A percentile compares a stretch with the other conserved stretches of the same genome.
phyloP scores from a whole-genome alignment of 257 asterid species.

The Mentha longifolia region DNA sequence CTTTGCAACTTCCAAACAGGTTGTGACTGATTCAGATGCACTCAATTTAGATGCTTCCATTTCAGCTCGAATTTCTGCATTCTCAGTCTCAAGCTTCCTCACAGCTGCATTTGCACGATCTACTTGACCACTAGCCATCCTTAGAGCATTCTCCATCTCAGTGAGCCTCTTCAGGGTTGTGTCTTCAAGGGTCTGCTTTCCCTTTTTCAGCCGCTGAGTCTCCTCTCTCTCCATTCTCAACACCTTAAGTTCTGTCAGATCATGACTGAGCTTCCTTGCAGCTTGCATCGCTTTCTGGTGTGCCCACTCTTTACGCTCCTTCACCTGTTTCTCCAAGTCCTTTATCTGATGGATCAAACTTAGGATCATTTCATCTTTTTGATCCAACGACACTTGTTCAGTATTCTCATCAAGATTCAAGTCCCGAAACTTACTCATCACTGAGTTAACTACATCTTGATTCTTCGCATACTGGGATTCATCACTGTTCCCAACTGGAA shows the following conservation, averaged over 20 bases:
- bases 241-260: conserved; percentile 83
- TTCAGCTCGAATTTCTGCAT: conserved; percentile 92
- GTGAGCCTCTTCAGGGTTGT: conserved; percentile 67
- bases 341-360: conserved; percentile 76
- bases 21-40: conserved; percentile 83
- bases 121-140: conserved; percentile 84
- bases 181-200: conserved; percentile 71
- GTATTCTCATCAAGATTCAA: conserved; percentile 78
- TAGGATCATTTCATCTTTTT: conserved; percentile 83
- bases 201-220: conserved; percentile 70
- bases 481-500: conserved; percentile 44
- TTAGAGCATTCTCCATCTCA: conserved; percentile 83
- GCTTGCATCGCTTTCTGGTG: conserved; percentile 98
- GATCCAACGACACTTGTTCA: conserved; percentile 61
- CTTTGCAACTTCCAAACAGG: conserved; percentile 77
- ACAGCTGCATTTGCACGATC: conserved; percentile 85
- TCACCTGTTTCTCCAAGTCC: conserved; percentile 83
- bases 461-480: conserved; percentile 60
- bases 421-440: conserved; percentile 80
- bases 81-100: conserved; percentile 77
- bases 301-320: conserved; percentile 95
- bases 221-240: conserved; percentile 95
- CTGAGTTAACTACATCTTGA: conserved; percentile 76
- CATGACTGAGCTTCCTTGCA: conserved; percentile 87
- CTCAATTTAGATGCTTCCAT: conserved; percentile 91